Evolutionary conservation across 1,139 yeast genomes (phyloP).

Genomic region (Hyphopichia burtonii): DNA sequence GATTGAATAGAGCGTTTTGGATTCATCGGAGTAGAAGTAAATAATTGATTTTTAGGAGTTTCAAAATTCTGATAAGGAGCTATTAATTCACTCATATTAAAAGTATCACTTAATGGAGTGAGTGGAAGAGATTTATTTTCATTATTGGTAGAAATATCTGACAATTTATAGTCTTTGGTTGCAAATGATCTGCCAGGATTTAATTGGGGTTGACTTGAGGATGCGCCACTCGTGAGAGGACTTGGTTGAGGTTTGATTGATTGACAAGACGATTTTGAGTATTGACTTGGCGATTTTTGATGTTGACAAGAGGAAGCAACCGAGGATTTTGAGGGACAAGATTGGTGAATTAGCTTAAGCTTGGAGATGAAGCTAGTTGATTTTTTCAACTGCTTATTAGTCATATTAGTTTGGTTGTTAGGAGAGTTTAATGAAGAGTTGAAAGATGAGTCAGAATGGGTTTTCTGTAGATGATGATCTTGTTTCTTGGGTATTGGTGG

Average conservation of each 20-base stretch:
- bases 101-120: neutral
- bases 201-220: too few species aligned
- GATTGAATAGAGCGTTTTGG: neutral
- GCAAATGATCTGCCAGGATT: too few species aligned
- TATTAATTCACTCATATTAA: neutral
- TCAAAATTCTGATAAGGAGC: neutral
- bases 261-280: neutral
- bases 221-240: too few species aligned
- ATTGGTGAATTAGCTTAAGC: neutral
- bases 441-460: neutral
- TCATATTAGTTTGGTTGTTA: neutral
- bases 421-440: too few species aligned
- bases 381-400: neutral
- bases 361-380: conserved; percentile 1
- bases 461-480: neutral
- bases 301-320: neutral
- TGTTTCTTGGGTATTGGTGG: neutral
- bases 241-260: neutral
- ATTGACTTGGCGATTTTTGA: neutral
- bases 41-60: neutral
- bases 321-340: neutral
- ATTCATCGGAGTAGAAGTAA: neutral
- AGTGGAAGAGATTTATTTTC: neutral
- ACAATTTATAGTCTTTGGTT: neutral
- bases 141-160: neutral